Conservation (phyloP, 192 early-diverging fungal genomes). For the Backusella morwellensis region DNA sequence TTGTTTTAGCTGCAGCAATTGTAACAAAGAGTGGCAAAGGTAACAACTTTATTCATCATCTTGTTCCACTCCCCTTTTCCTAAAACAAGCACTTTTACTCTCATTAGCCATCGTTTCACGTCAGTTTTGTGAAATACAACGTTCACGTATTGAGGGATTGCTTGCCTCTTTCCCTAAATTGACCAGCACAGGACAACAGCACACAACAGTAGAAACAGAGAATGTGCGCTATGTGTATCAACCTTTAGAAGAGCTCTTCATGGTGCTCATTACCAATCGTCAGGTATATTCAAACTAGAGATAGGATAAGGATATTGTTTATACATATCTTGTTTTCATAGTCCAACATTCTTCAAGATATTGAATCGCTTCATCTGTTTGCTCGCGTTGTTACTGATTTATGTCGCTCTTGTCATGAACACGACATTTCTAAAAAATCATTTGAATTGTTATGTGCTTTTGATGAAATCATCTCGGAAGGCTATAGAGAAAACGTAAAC, state of each 20-base stretch:
- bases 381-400: constrained; percentile 88
- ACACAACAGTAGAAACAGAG: constrained; percentile 97
- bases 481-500: constrained; percentile 90
- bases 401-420: constrained; percentile 83
- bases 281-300: constrained; percentile 38
- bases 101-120: constrained; percentile 79
- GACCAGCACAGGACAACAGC: constrained; percentile 86
- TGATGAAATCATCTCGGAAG: constrained; percentile 93
- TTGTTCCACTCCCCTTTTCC: not conserved
- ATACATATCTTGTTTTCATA: not conserved
- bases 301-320: not conserved
- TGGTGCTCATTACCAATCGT: constrained; percentile 94
- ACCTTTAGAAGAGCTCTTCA: constrained; percentile 92
- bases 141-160: constrained; percentile 94
- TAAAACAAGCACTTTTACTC: not conserved
- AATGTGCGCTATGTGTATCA: constrained; percentile 98
- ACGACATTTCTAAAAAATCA: constrained; percentile 79
- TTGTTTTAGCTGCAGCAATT: constrained; percentile 87
- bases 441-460: constrained; percentile 92
- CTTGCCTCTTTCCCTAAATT: constrained; percentile 97
- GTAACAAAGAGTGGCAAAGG: constrained; percentile 94
- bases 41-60: constrained; percentile 34
- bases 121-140: constrained; percentile 97
- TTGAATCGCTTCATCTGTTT: constrained; percentile 93
- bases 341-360: constrained; percentile 98